Percentiles rank a stretch among this genome's conserved stretches.
These are phyloP conservation scores for Populus hybrid DNA, from an alignment of 441 rosid species.

Conservation along the genomic window DNA sequence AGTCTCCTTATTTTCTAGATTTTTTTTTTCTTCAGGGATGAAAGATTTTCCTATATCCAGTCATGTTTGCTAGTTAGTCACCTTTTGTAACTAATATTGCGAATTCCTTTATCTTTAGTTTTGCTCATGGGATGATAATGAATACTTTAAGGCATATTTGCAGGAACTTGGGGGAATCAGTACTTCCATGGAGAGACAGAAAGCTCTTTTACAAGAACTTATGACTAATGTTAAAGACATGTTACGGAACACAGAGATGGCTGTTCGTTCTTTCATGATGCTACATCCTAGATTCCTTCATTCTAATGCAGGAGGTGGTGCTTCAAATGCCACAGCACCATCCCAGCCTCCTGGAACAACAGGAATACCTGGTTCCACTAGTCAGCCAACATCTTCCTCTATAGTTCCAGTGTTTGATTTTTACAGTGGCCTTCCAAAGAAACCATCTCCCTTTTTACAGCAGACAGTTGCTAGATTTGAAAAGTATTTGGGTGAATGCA, in stretches of 20 bases:
- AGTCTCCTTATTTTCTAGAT: not conserved
- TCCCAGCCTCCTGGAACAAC: constrained; percentile 64
- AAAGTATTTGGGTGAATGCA: constrained; percentile 79
- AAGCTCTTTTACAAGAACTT: constrained; percentile 70
- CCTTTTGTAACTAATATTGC: not conserved
- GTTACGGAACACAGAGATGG: constrained; percentile 82
- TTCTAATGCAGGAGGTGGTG: constrained; percentile 41
- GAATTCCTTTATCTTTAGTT: not conserved
- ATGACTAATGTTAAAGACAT: constrained; percentile 78
- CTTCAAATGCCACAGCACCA: constrained; percentile 50
- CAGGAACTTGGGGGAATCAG: constrained; percentile 97
- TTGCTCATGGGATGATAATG: not conserved
- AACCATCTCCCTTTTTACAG: constrained; percentile 82
- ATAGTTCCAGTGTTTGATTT: constrained; percentile 69
- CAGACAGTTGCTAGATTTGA: constrained; percentile 86
- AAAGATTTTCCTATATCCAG: too few relatives aligned
- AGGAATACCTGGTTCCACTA: constrained; percentile 41
- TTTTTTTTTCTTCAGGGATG: not conserved
- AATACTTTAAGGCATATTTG: not conserved
- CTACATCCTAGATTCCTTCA: constrained; percentile 72
- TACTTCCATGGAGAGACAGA: constrained; percentile 79
- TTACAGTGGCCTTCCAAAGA: constrained; percentile 89
- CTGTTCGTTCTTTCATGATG: constrained; percentile 86
- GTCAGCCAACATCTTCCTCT: constrained; percentile 54
- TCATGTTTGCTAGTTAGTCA: not conserved